Evolutionary conservation across 2,329 filamentous ascomycete genomes (phyloP).

Genomic region (Scortechinia acanthostroma): DNA sequence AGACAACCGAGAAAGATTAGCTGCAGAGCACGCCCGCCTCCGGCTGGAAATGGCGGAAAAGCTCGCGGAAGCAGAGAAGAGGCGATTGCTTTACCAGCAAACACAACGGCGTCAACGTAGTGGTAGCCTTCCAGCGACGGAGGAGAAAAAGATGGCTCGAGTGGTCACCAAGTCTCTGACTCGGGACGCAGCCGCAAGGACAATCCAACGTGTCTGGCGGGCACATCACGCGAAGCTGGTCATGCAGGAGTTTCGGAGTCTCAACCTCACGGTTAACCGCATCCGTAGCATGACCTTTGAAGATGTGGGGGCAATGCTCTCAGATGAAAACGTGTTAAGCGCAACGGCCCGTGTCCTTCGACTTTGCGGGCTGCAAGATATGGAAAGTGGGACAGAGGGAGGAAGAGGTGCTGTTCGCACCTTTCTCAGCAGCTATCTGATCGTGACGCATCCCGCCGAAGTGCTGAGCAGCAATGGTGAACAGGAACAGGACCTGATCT

Average conservation of each 20-base stretch:
- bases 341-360: slow-evolving; percentile 44
- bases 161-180: slow-evolving; percentile 27
- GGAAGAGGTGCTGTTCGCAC: slow-evolving; percentile 45
- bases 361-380: slow-evolving; percentile 44
- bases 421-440: slow-evolving; percentile 57
- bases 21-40: slow-evolving; percentile 49
- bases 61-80: slow-evolving; percentile 53
- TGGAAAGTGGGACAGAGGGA: slow-evolving; percentile 32
- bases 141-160: slow-evolving; percentile 28
- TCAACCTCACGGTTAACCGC: slow-evolving; percentile 41
- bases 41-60: slow-evolving; percentile 58
- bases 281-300: slow-evolving; percentile 47
- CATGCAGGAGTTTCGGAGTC: slow-evolving; percentile 36
- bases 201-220: slow-evolving; percentile 52
- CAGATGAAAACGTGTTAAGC: slow-evolving; percentile 38
- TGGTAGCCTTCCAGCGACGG: slow-evolving; percentile 33
- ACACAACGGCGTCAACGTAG: slow-evolving; percentile 38
- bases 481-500: slow-evolving; percentile 53
- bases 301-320: slow-evolving; percentile 46
- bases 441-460: slow-evolving; percentile 50
- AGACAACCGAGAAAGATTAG: slow-evolving; percentile 56
- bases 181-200: slow-evolving; percentile 40
- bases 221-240: slow-evolving; percentile 34
- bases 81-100: slow-evolving; percentile 37
- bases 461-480: slow-evolving; percentile 54